Percentiles rank a stretch among this genome's conserved stretches.
phyloP scores from a whole-genome alignment of 169 alveolate genomes.

The Plasmodium ovale region DNA sequence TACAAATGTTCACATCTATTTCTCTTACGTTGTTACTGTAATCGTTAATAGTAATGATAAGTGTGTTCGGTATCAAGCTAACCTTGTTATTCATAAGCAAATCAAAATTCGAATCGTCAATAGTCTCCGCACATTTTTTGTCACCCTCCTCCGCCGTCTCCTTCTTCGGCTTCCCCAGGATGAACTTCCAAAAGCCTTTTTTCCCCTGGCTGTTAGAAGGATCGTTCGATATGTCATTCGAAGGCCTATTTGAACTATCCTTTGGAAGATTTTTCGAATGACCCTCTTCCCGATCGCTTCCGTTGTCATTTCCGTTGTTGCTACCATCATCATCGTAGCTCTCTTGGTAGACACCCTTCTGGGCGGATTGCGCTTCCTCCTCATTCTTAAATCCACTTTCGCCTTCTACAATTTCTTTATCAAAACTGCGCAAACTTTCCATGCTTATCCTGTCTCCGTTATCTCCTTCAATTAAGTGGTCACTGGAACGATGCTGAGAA shows the following conservation, averaged over 20 bases:
- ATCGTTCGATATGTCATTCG: too few relatives aligned
- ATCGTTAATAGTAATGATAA: slow-evolving; percentile 38
- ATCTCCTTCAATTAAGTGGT: neutral
- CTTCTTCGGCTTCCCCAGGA: slow-evolving; percentile 21
- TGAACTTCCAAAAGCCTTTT: slow-evolving; percentile 62
- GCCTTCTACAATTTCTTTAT: neutral
- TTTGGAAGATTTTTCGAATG: too few relatives aligned
- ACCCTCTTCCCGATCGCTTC: neutral
- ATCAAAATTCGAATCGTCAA: slow-evolving; percentile 41
- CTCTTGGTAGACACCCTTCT: neutral
- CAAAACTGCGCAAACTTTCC: slow-evolving; percentile 29
- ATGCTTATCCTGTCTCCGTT: neutral
- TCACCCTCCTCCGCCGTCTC: neutral
- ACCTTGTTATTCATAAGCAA: slow-evolving; percentile 29
- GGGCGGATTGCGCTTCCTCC: neutral
- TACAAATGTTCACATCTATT: slow-evolving; percentile 50
- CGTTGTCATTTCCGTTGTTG: neutral
- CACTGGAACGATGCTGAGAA: neutral
- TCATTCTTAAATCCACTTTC: neutral
- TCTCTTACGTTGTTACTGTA: slow-evolving; percentile 63
- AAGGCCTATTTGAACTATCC: too few relatives aligned
- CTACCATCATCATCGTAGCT: neutral
- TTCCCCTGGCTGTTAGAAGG: too few relatives aligned
- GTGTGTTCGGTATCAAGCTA: slow-evolving; percentile 27
- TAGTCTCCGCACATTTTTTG: neutral